Conservation (phyloP, 805 yeast genomes). For the Ogataea trehalophila region DNA sequence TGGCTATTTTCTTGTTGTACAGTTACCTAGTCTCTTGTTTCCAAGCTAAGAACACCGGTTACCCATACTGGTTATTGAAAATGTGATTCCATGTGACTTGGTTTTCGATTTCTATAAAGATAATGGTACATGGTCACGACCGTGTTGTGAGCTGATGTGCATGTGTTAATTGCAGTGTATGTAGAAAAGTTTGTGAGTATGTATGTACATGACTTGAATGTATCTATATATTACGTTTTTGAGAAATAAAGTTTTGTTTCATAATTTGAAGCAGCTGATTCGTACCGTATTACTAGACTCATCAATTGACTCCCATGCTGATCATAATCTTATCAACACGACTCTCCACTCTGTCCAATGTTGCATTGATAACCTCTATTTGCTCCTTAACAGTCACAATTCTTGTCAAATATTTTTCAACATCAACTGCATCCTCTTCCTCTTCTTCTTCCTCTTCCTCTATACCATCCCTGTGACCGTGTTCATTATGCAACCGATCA, state of each 20-base stretch:
- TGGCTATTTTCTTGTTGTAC: constrained; percentile 49
- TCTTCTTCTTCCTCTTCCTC: constrained; percentile 15
- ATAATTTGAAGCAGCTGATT: background rate
- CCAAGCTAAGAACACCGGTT: constrained; percentile 64
- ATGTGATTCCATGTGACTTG: constrained; percentile 13
- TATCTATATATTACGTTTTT: too few species aligned
- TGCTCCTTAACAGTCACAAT: constrained; percentile 21
- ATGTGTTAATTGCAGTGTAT: background rate
- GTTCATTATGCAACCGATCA: background rate
- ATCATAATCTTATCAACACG: constrained; percentile 28
- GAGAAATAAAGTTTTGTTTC: background rate
- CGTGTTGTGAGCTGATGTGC: background rate
- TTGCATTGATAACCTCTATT: constrained; percentile 20
- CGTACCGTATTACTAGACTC: background rate
- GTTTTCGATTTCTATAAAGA: background rate
- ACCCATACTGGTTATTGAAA: constrained; percentile 59
- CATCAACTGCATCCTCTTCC: constrained; percentile 15
- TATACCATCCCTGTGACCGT: background rate
- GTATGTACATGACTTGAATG: too few species aligned
- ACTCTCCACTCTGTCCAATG: constrained; percentile 34
- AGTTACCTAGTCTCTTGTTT: constrained; percentile 64
- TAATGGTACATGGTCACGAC: background rate
- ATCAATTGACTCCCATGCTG: constrained; percentile 6
- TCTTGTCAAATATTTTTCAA: constrained; percentile 21
- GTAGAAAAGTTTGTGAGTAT: too few species aligned